A percentile compares a stretch with the other conserved stretches of the same genome.
phyloP scores from a whole-genome alignment of 2,329 filamentous ascomycete species.

The Apiospora sp. region DNA sequence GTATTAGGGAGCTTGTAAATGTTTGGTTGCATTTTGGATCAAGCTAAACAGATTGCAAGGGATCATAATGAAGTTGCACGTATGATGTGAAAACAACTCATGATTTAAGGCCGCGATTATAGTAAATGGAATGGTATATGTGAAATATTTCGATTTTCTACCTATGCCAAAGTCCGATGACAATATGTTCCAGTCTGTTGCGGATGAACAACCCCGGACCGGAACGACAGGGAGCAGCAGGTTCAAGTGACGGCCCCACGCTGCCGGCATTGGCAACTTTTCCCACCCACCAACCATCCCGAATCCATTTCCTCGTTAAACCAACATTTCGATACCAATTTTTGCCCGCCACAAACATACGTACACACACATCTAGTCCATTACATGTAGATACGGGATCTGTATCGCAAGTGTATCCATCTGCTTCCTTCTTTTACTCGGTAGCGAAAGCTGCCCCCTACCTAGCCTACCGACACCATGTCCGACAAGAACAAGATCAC shows the following conservation, averaged over 20 bases:
- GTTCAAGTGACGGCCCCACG: neutral
- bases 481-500: constrained; percentile 74
- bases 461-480: neutral
- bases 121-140: no score
- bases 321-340: neutral
- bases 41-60: neutral
- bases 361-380: neutral
- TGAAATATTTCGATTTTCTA: neutral
- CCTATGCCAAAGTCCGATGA: neutral
- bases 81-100: neutral
- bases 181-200: neutral
- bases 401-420: neutral
- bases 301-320: neutral
- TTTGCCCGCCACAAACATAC: neutral
- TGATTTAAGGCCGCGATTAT: no score
- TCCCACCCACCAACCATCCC: neutral
- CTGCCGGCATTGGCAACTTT: neutral
- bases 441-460: neutral
- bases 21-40: neutral
- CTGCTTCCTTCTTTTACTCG: neutral
- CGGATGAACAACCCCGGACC: neutral
- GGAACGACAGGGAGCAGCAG: neutral
- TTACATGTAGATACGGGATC: neutral
- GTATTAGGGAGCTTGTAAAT: neutral
- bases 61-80: neutral